phyloP scores from a whole-genome alignment of 1,284 basidiomycete species.

The Moniliophthora roreri region DNA sequence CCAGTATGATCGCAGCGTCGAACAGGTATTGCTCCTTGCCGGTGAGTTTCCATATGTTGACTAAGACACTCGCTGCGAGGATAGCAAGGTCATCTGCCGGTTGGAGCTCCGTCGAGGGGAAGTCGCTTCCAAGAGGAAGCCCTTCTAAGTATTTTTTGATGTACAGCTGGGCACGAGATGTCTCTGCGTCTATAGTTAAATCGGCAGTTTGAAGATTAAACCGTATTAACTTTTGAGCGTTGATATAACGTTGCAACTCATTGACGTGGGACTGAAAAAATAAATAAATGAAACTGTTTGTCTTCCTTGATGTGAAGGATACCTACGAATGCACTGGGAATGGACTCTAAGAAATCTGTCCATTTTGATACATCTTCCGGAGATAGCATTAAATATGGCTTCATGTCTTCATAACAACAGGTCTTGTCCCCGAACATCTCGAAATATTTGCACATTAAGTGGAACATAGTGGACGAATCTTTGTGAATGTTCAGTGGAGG shows the following conservation, averaged over 20 bases:
- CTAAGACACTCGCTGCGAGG: slow-evolving; percentile 67
- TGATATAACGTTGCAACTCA: slow-evolving; percentile 63
- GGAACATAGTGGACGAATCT: slow-evolving; percentile 46
- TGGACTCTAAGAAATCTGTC: slow-evolving; percentile 52
- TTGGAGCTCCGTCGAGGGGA: slow-evolving; percentile 80
- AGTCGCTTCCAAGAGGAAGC: slow-evolving; percentile 61
- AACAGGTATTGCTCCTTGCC: slow-evolving; percentile 58
- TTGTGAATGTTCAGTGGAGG: slow-evolving; percentile 4
- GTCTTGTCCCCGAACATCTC: slow-evolving; percentile 74
- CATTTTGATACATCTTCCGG: slow-evolving; percentile 49
- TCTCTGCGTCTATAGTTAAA: slow-evolving; percentile 57
- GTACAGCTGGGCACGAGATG: slow-evolving; percentile 49
- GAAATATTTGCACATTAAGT: slow-evolving; percentile 67
- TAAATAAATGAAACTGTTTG: neutral
- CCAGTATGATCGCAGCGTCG: slow-evolving; percentile 63
- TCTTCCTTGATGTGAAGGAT: neutral
- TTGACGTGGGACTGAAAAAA: slow-evolving; percentile 40
- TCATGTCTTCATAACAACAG: slow-evolving; percentile 85
- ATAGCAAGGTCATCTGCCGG: slow-evolving; percentile 85
- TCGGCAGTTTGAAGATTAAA: slow-evolving; percentile 49
- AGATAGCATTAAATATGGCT: slow-evolving; percentile 56
- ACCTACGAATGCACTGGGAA: slow-evolving; percentile 51
- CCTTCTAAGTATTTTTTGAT: slow-evolving; percentile 61
- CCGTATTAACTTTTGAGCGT: slow-evolving; percentile 70
- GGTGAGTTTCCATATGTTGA: slow-evolving; percentile 62